Evolutionary conservation across 441 rosid genomes (phyloP).

Genomic region (Euphorbia corollata): DNA sequence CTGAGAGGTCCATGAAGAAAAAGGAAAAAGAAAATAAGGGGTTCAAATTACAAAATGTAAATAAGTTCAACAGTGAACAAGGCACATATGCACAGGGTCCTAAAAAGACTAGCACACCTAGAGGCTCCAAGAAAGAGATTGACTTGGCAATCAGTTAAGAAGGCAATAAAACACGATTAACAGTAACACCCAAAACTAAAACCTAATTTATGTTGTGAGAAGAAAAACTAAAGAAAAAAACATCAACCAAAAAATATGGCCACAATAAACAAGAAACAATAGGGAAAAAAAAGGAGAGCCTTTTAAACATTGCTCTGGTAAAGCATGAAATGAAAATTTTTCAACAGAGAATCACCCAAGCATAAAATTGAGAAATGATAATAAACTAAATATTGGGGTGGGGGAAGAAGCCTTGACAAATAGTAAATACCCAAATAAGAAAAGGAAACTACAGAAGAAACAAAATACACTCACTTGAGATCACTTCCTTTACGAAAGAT

Average conservation of each 20-base stretch:
- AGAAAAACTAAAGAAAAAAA: neutral
- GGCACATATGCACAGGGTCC: neutral
- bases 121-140: neutral
- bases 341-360: neutral
- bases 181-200: neutral
- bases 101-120: neutral
- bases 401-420: neutral
- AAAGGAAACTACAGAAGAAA: constrained; percentile 6
- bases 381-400: neutral
- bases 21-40: neutral
- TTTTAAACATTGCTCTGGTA: neutral
- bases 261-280: neutral
- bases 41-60: neutral
- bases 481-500: constrained; percentile 95
- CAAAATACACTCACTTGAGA: constrained; percentile 45
- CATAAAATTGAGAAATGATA: constrained; percentile 1
- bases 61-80: neutral
- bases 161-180: neutral
- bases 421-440: constrained; percentile 8
- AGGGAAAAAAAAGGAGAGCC: neutral
- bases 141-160: neutral
- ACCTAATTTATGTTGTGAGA: neutral
- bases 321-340: neutral
- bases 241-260: neutral
- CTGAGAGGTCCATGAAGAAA: neutral